Evolutionary conservation across 2,329 filamentous ascomycete genomes (phyloP).

Genomic region (Microdochium trichocladiopsis): DNA sequence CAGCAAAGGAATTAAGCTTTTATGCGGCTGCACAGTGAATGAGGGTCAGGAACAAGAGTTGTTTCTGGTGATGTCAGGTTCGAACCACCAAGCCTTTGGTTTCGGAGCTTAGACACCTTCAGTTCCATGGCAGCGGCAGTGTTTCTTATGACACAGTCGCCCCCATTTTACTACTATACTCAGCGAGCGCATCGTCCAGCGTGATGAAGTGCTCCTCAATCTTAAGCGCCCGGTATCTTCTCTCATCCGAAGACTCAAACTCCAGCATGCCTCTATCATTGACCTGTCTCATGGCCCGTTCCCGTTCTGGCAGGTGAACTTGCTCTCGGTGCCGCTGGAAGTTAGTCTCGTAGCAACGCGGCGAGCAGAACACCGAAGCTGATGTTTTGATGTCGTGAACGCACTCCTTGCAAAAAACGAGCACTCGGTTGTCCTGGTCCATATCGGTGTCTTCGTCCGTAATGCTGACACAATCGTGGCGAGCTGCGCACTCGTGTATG

Average conservation of each 20-base stretch:
- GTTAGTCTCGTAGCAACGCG: constrained; percentile 31
- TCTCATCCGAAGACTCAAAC: constrained; percentile 13
- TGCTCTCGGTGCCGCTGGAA: constrained; percentile 30
- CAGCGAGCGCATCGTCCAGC: constrained; percentile 14
- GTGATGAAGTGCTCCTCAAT: constrained; percentile 18
- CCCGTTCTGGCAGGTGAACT: constrained; percentile 21
- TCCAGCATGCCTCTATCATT: constrained; percentile 17
- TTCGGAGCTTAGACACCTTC: too few species aligned
- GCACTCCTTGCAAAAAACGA: constrained; percentile 35
- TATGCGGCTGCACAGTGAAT: too few species aligned
- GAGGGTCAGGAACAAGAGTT: too few species aligned
- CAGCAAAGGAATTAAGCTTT: too few species aligned
- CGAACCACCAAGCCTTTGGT: too few species aligned
- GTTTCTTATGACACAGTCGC: background rate
- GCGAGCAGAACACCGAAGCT: constrained; percentile 31
- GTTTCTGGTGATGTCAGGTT: too few species aligned
- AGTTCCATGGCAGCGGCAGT: background rate
- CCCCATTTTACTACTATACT: constrained; percentile 12
- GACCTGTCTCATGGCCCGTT: constrained; percentile 13
- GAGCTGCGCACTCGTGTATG: constrained; percentile 33
- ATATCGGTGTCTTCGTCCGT: constrained; percentile 31
- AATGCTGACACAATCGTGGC: constrained; percentile 29
- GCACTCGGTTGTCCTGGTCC: constrained; percentile 19
- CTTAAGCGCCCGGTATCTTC: constrained; percentile 15
- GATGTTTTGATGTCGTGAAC: constrained; percentile 24